Evolutionary conservation across 345 rosid genomes (phyloP), one percentile per base, ranked within the genome.

Genomic region (Hypericum androsaemum): DNA sequence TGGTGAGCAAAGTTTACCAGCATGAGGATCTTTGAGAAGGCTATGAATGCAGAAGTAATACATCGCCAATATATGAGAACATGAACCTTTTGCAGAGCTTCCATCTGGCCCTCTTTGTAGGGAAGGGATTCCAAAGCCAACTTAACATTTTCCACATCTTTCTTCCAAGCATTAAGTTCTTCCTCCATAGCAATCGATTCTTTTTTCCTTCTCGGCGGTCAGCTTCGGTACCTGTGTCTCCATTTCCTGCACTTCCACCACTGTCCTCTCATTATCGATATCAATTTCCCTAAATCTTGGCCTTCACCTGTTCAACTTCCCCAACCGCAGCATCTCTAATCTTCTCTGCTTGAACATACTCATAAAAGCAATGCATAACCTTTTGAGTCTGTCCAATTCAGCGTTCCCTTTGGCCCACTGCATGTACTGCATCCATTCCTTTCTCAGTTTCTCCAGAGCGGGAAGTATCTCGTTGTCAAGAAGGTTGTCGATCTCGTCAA

Each of bases 381-480:
- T 73, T 61, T 71, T 84, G 8, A 84, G 80, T 49, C 86, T 68
- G 57, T 84, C 94, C 45, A 84, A 59, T 69, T 85, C 88, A 50
- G 84, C 77, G 64, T 72, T 88, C 37, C 94, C 90, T 38, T 81
- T 85, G 61, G 98, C 82, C 98, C 98, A 92, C 54, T 85, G 97
- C 97, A 92, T 88, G 58, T 92, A 92, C 13, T 88, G 95, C 51
- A 76, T 71, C 45, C 86, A 65, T 64, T 92, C 97, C 75, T 77
- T 92, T 78, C 95, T 85, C 53, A 92, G 62, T 68, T 85, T 92
- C 70, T 88, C 96, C 49, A 92, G 52, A 64, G 98, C 98, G 44
- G 95, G 96, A 61, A 92, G 60, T 69, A 92, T 92, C 57, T 92
- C 95, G 38, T 74, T 74, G 62, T 88, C 94, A n/a, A 92, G n/a